Conservation (phyloP, 352 stramenopile species). For the Globisporangium rhizosaccharum region DNA sequence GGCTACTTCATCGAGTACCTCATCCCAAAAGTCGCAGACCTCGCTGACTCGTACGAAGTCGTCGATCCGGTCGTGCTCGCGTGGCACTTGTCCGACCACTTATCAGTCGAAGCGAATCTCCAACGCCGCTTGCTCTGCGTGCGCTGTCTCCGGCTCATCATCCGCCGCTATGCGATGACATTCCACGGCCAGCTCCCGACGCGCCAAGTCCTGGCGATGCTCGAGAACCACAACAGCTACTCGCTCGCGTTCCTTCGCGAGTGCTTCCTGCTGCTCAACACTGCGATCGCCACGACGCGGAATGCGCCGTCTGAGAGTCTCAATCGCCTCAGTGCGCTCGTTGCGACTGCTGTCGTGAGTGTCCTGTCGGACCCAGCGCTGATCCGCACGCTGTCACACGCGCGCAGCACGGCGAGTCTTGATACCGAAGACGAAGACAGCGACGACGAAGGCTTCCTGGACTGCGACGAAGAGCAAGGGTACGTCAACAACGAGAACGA, state of each 20-base stretch:
- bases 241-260: slow-evolving; percentile 59
- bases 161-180: slow-evolving; percentile 73
- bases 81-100: slow-evolving; percentile 75
- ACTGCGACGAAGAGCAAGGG: slow-evolving; percentile 57
- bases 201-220: slow-evolving; percentile 47
- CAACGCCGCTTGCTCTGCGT: slow-evolving; percentile 53
- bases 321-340: slow-evolving; percentile 39
- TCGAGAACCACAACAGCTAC: slow-evolving; percentile 41
- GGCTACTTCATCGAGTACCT: slow-evolving; percentile 77
- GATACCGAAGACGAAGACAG: slow-evolving; percentile 22
- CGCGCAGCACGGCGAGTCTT: slow-evolving; percentile 11
- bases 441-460: slow-evolving; percentile 29
- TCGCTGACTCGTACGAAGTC: slow-evolving; percentile 65
- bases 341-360: slow-evolving; percentile 45
- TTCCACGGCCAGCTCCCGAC: slow-evolving; percentile 74
- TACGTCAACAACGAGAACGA: slow-evolving; percentile 60
- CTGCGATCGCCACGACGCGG: slow-evolving; percentile 61
- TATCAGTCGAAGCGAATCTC: slow-evolving; percentile 59
- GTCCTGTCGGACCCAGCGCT: slow-evolving; percentile 57
- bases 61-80: slow-evolving; percentile 64
- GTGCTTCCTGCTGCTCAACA: slow-evolving; percentile 71
- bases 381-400: slow-evolving; percentile 39
- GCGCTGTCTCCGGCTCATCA: slow-evolving; percentile 59
- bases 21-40: slow-evolving; percentile 59
- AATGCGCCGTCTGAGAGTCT: slow-evolving; percentile 62